Evolutionary conservation across 768 basidiomycete genomes (phyloP), one percentile per base, ranked within the genome.

Genomic region (Chiua virens): DNA sequence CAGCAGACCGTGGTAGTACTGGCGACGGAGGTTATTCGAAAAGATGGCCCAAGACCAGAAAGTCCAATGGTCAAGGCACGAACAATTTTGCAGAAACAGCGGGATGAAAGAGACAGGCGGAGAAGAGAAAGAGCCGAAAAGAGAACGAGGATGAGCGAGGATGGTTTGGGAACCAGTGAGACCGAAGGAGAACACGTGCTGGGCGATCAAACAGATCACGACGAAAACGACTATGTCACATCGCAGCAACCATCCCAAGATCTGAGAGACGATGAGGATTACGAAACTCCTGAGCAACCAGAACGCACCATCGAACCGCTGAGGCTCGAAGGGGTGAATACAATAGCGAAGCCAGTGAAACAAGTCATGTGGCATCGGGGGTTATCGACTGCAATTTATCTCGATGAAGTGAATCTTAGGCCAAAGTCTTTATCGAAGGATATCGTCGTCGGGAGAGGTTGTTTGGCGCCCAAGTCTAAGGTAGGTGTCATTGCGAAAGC

Each of bases 211-310:
- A 37, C 22, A 20, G 59, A 52, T 20, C 54, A 52, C 32, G 71
- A 66, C 30, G 70, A 66, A 56, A 59, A 59, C 30, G 63, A 60
- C 43, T 56, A 54, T 23, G 55, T 69, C 54, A 39, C 54, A 52
- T 47, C 43, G 45, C 47, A 54, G 47, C 69, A 66, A 54, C 87
- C 90, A 69, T 69, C 65, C 46, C 73, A 83, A 59, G 90, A 84
- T 2, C 80, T 89, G 5, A 91, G 90, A 3, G 90, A 93, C 22
- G 88, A 90, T 23, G 89, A 86, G 58, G 89, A 89, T 52, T 90
- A 89, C 57, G 76, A 78, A 60, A 87, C 86, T 11, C 88, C 89
- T 3, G 72, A 77, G 40, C 71, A 71, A 57, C 69, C 72, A 32
- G 70, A 71, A 23, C 68, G 71, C 42, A 66, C 69, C 34, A 47